Evolutionary conservation across 805 yeast genomes (phyloP), one percentile per base, ranked within the genome.

Genomic region (Lachancea meyersii): DNA sequence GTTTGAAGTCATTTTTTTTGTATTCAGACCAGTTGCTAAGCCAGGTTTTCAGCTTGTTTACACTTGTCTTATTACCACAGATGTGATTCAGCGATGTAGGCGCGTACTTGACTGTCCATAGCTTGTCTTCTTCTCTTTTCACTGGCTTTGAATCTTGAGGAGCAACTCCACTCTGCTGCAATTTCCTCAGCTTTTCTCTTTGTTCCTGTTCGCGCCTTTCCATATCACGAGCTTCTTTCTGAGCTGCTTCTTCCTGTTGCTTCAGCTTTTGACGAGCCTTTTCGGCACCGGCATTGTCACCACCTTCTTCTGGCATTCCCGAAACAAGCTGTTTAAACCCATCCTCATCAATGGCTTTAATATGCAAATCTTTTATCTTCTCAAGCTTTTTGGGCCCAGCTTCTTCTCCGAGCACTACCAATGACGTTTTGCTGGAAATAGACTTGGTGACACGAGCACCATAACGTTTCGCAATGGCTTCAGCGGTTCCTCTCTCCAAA

Each of bases 321-420:
- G 69, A 54, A 35, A 93, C 70, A 49, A 93, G 69, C 49, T 80
- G 78, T 31, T 85, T 64, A 52, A 93, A 88, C 0, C 97, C 97
- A 9, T 76, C 85, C 62, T 93, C 95, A 54, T 78, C 80, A 46
- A 91, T 82, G 31, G 94, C 87, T 63, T 89, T 89, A 42, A 86
- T 77, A 6, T 76, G 73, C 49, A 80, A 68, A 40, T 78, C 76
- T 53, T 77, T 81, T 50, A 94, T 91, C 55, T 81, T 86, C 53
- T 77, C 77, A 33, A 93, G 78, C 63, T 93, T 93, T n/a, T 87
- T 79, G 2, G 97, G 97, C 0, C 98, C 98, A 2, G 98, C 97
- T 51, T 93, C 97, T 40, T 75, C 87, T 6, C 98, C 98, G 23
- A 93, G 71, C 1, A 93, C 97, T 2, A 91, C 95, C 35, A 88